Evolutionary conservation across 441 rosid species (phyloP).

Genomic region (Jatropha multifida): DNA sequence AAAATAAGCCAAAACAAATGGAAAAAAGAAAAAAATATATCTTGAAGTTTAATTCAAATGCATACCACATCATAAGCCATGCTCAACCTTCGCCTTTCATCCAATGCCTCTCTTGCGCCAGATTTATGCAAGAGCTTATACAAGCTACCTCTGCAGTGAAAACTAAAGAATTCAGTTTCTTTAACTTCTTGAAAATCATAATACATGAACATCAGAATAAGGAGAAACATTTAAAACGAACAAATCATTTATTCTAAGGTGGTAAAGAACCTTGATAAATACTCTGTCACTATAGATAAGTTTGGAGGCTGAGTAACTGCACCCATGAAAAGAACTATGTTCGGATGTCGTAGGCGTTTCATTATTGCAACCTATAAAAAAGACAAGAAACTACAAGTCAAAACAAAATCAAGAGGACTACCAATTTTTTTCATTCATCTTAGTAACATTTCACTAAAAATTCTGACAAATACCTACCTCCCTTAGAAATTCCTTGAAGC

Average conservation of each 20-base stretch:
- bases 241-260: neutral
- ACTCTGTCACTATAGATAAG: slow-evolving; percentile 96
- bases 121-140: slow-evolving; percentile 86
- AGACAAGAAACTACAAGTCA: slow-evolving; percentile 17
- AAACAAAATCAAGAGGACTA: slow-evolving; percentile 20
- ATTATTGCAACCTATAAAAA: slow-evolving; percentile 82
- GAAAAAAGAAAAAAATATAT: neutral
- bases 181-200: slow-evolving; percentile 1
- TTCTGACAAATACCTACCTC: slow-evolving; percentile 55
- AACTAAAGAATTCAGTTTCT: slow-evolving; percentile 28
- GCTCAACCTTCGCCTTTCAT: slow-evolving; percentile 83
- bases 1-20: slow-evolving; percentile 8
- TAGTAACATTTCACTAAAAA: slow-evolving; percentile 10
- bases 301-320: slow-evolving; percentile 97
- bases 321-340: slow-evolving; percentile 99
- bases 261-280: slow-evolving; percentile 74
- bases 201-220: neutral
- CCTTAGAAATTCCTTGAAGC: slow-evolving; percentile 82
- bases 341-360: slow-evolving; percentile 99
- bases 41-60: slow-evolving; percentile 17
- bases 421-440: neutral
- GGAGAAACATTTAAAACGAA: neutral
- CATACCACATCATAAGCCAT: slow-evolving; percentile 99
- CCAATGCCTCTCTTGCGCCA: slow-evolving; percentile 79
- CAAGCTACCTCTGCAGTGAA: slow-evolving; percentile 88